A percentile compares a stretch with the other conserved stretches of the same genome.
phyloP scores from a whole-genome alignment of 805 yeast species.

The Suhomyces pyralidae region DNA sequence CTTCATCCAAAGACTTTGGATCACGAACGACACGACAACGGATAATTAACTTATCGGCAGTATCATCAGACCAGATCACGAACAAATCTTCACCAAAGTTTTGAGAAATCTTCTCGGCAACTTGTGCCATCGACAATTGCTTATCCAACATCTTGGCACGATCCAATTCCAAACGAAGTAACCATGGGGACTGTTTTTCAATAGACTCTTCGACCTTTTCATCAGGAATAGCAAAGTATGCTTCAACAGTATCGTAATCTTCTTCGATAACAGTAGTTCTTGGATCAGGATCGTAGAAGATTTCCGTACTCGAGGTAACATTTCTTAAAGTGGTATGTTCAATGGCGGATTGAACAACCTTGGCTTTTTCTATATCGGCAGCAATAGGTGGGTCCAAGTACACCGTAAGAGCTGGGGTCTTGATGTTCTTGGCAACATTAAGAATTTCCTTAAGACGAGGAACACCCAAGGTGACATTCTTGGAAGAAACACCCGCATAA shows the following conservation, averaged over 20 bases:
- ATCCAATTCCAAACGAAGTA: slow-evolving; percentile 91
- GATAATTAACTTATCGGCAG: slow-evolving; percentile 91
- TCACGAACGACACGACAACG: slow-evolving; percentile 99
- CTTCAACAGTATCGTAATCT: slow-evolving; percentile 95
- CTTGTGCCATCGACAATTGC: slow-evolving; percentile 96
- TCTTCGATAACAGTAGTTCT: slow-evolving; percentile 94
- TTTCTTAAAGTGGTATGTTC: slow-evolving; percentile 94
- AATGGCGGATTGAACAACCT: slow-evolving; percentile 91
- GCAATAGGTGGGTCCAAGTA: slow-evolving; percentile 79
- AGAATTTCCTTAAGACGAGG: slow-evolving; percentile 97
- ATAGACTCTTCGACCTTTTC: slow-evolving; percentile 93
- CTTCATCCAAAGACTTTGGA: slow-evolving; percentile 89
- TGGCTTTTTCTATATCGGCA: slow-evolving; percentile 88
- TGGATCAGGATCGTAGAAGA: slow-evolving; percentile 97
- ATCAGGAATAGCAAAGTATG: slow-evolving; percentile 96
- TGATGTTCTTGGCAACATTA: slow-evolving; percentile 96
- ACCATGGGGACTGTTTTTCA: slow-evolving; percentile 97
- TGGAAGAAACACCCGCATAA: slow-evolving; percentile 96
- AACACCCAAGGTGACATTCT: slow-evolving; percentile 94
- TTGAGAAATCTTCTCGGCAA: slow-evolving; percentile 90
- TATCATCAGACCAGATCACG: slow-evolving; percentile 99
- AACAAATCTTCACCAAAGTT: slow-evolving; percentile 93
- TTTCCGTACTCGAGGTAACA: slow-evolving; percentile 96
- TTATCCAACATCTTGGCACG: slow-evolving; percentile 99
- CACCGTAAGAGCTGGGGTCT: slow-evolving; percentile 99